Conservation (phyloP, 345 rosid genomes). For the Durio zibethinus region DNA sequence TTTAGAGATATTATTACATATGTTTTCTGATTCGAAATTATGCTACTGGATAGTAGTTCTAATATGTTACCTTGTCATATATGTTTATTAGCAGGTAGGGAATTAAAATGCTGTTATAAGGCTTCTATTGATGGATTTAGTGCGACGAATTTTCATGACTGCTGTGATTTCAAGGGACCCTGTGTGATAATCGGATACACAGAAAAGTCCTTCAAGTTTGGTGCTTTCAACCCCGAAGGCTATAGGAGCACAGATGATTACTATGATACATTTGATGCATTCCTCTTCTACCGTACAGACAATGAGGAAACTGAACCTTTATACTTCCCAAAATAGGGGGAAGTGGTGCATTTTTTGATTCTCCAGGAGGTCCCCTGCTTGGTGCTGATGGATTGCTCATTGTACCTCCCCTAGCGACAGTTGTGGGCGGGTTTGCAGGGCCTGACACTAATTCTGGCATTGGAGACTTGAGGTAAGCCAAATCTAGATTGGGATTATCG, state of each 20-base stretch:
- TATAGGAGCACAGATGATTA: slow-evolving; percentile 85
- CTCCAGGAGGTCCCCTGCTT: slow-evolving; percentile 62
- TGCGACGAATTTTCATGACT: slow-evolving; percentile 70
- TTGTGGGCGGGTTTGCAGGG: slow-evolving; percentile 77
- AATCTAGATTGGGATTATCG: slow-evolving; percentile 78
- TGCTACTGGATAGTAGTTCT: background rate
- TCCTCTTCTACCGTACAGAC: slow-evolving; percentile 71
- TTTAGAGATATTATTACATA: background rate
- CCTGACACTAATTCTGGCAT: slow-evolving; percentile 77
- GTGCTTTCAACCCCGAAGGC: slow-evolving; percentile 84
- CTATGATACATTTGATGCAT: slow-evolving; percentile 71
- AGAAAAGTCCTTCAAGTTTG: slow-evolving; percentile 62
- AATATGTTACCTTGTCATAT: background rate
- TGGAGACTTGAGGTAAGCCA: slow-evolving; percentile 62
- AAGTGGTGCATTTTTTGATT: slow-evolving; percentile 82
- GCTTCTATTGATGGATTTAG: slow-evolving; percentile 76
- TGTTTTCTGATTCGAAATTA: background rate
- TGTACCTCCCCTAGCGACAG: slow-evolving; percentile 71
- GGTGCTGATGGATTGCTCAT: slow-evolving; percentile 82
- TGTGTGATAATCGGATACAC: slow-evolving; percentile 84
- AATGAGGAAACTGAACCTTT: slow-evolving; percentile 31
- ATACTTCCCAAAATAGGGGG: slow-evolving; percentile 71
- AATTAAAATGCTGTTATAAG: slow-evolving; percentile 72
- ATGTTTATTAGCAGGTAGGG: slow-evolving; percentile 44
- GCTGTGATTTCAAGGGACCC: slow-evolving; percentile 83